A percentile compares a stretch with the other conserved stretches of the same genome.
These are phyloP conservation scores for Quercus aquifolioides DNA, from an alignment of 306 rosid genomes.

Conservation along the genomic window DNA sequence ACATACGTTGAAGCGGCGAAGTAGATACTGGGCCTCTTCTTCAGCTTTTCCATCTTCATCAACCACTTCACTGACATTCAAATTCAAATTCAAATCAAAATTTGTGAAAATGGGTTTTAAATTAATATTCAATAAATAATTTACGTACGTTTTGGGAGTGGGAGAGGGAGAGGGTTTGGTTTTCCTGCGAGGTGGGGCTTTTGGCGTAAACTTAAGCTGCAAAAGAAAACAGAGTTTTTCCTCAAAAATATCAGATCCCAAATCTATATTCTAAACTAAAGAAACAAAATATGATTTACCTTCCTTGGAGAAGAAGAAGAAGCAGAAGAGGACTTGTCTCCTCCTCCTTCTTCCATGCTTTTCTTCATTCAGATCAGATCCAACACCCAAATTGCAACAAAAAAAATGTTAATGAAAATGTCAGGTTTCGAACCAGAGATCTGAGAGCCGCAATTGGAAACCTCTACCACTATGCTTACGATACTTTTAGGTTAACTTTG, in stretches of 20 bases:
- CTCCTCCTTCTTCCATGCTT: no score
- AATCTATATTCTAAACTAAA: neutral
- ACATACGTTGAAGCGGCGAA: conserved; percentile 48
- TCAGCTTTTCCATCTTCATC: conserved; percentile 34
- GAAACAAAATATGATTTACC: conserved; percentile 18
- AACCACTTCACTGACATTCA: conserved; percentile 42
- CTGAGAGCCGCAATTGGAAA: accelerated
- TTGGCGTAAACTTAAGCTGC: conserved; percentile 58
- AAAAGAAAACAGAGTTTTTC: neutral
- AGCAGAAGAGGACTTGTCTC: neutral
- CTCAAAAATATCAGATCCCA: neutral
- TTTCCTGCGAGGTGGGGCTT: conserved; percentile 28
- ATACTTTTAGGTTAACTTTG: accelerated
- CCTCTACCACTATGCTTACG: neutral
- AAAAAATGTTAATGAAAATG: no score
- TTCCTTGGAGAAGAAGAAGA: conserved; percentile 31
- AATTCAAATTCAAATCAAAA: neutral
- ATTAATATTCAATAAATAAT: neutral
- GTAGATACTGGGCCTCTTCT: conserved; percentile 26
- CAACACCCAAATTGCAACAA: no score
- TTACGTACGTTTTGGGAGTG: conserved; percentile 30
- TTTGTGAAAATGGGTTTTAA: no score
- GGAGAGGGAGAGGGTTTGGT: conserved; percentile 7
- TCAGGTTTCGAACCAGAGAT: conserved; percentile 27
- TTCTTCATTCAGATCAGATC: no score